A percentile compares a stretch with the other conserved stretches of the same genome.
phyloP scores from a whole-genome alignment of 2,329 filamentous ascomycete genomes.

The Alternaria triticimaculans region DNA sequence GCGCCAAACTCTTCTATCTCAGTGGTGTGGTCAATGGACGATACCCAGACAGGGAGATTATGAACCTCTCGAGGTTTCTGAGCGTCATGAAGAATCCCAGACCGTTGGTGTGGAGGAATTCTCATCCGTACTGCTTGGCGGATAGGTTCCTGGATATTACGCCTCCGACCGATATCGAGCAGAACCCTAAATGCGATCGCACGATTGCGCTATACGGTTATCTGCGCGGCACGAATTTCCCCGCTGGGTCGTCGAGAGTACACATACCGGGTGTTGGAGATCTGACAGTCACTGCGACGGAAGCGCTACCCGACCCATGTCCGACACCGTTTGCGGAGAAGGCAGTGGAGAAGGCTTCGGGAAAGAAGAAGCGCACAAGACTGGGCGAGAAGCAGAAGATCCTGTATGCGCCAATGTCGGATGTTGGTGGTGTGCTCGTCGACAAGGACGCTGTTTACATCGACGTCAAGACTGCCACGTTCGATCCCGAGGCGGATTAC shows the following conservation, averaged over 20 bases:
- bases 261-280: conserved; percentile 95
- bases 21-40: conserved; percentile 95
- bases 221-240: conserved; percentile 91
- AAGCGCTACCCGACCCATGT: conserved; percentile 90
- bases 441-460: conserved; percentile 98
- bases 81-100: conserved; percentile 99
- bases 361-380: conserved; percentile 79
- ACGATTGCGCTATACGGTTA: conserved; percentile 93
- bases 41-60: conserved; percentile 94
- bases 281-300: conserved; percentile 80
- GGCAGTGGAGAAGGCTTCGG: conserved; percentile 80
- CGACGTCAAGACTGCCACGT: conserved; percentile 73
- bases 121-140: conserved; percentile 90
- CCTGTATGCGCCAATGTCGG: conserved; percentile 96
- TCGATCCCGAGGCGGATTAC: conserved; percentile 68
- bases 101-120: conserved; percentile 95
- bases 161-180: conserved; percentile 88
- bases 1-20: conserved; percentile 95
- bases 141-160: conserved; percentile 97
- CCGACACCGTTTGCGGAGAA: conserved; percentile 92
- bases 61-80: conserved; percentile 93
- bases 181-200: conserved; percentile 86
- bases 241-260: conserved; percentile 81
- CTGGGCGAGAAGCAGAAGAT: conserved; percentile 97
- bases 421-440: conserved; percentile 93